phyloP scores from a whole-genome alignment of 2,329 filamentous ascomycete species.

The Epichloe bromicola region DNA sequence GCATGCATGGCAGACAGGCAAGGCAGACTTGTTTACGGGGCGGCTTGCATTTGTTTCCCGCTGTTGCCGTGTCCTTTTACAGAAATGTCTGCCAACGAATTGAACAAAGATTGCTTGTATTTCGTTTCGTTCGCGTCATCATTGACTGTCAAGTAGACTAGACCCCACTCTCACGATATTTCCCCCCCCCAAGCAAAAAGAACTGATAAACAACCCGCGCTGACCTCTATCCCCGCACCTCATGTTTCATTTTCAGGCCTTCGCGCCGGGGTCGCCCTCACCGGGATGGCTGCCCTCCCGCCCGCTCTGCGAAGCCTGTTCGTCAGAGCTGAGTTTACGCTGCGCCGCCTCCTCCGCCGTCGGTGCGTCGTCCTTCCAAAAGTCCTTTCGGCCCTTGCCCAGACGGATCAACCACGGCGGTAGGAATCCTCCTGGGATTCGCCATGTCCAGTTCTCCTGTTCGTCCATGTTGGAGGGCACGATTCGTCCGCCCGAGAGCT shows the following conservation, averaged over 20 bases:
- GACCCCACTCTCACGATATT: too few relatives aligned
- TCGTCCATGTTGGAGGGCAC: constrained; percentile 61
- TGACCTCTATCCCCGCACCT: not conserved
- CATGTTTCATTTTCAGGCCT: not conserved
- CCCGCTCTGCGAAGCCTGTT: constrained; percentile 7
- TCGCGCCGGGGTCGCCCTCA: not conserved
- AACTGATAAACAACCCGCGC: not conserved
- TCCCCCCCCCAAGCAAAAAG: too few relatives aligned
- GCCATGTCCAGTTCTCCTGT: constrained; percentile 72
- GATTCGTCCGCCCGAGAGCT: constrained; percentile 53
- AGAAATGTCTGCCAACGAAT: too few relatives aligned
- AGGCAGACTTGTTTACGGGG: too few relatives aligned
- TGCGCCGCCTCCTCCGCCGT: constrained; percentile 5
- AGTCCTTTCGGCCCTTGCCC: constrained; percentile 54
- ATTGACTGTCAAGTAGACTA: too few relatives aligned
- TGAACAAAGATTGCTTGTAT: too few relatives aligned
- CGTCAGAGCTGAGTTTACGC: constrained; percentile 9
- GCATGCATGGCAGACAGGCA: too few relatives aligned
- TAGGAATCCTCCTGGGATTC: constrained; percentile 59
- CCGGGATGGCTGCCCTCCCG: not conserved
- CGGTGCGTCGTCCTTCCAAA: constrained; percentile 42
- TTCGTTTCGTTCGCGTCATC: too few relatives aligned
- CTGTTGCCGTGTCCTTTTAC: too few relatives aligned
- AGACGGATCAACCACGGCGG: constrained; percentile 61
- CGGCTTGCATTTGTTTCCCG: too few relatives aligned